Base-by-base conservation (phyloP, 169 alveolate species). In the Plasmodium chabaudi region DNA sequence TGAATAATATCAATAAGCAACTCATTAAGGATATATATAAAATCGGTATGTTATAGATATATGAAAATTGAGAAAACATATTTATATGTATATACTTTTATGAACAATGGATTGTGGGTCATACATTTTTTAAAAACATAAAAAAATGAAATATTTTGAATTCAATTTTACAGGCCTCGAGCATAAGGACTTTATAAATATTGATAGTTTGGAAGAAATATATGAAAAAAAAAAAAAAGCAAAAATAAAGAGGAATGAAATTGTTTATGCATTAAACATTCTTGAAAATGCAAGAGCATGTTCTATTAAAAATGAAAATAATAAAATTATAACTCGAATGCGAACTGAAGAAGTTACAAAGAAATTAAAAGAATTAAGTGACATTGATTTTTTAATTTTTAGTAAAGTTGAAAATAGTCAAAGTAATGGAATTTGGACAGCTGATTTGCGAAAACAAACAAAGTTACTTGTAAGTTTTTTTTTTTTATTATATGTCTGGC, bases 381-480 rank as follows among this genome's bases (percentile, higher is more conserved):
- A 93, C 57, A 92, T 91, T 47, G 98, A 96, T 79, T 96, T 96
- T 92, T 88, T 92, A 44, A 96, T 96, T 5, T 96, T 90, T 91
- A 96, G 98, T 67, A 94, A 97, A 65, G 95, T 96, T 49, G 98
- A 96, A 87, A 92, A 95, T 21, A 97, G 98, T 23, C 98, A 98
- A 5, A 95, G 94, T 57, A 93, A 94, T 61, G 97, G 98, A 59
- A 95, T 96, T 23, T 96, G 98, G 98, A 96, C 98, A 19, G 98
- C 98, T 5, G 98, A 96, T 88, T 91, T 96, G 23, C 89, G 97
- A 70, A 96, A 96, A 92, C 91, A 91, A 56, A 95, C 97, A 65
- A 97, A 96, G 25, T 88, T 96, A 25, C 69, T 87, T 39, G 96
- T 93, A 84, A 87, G 59, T 15, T 15, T 15, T 9, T 0, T 47